Evolutionary conservation across 768 basidiomycete species (phyloP).

Genomic region (Serendipita indica): DNA sequence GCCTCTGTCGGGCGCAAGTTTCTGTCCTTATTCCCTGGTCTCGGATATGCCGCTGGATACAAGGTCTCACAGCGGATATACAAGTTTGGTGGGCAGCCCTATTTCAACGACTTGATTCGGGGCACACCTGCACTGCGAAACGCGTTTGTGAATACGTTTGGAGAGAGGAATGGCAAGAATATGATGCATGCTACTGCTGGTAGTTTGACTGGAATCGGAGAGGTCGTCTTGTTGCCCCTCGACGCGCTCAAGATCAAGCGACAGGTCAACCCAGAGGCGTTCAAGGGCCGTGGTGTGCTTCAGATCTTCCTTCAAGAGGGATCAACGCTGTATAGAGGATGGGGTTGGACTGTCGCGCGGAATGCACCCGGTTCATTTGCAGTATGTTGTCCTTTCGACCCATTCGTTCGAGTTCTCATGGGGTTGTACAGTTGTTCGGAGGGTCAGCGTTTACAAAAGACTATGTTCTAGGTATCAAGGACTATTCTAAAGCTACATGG

Average conservation of each 20-base stretch:
- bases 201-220: slow-evolving; percentile 70
- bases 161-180: slow-evolving; percentile 89
- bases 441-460: slow-evolving; percentile 92
- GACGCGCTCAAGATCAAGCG: slow-evolving; percentile 98
- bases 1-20: slow-evolving; percentile 55
- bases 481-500: slow-evolving; percentile 95
- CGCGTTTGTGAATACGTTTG: slow-evolving; percentile 70
- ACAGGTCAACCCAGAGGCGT: slow-evolving; percentile 95
- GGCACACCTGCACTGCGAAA: slow-evolving; percentile 57
- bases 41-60: slow-evolving; percentile 97
- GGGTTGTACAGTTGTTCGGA: slow-evolving; percentile 68
- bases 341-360: slow-evolving; percentile 98
- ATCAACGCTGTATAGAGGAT: slow-evolving; percentile 82
- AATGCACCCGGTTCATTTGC: slow-evolving; percentile 95
- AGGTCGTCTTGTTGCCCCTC: slow-evolving; percentile 94
- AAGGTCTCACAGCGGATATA: slow-evolving; percentile 87
- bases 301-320: slow-evolving; percentile 89
- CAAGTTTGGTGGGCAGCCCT: slow-evolving; percentile 98
- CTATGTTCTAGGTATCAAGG: slow-evolving; percentile 71
- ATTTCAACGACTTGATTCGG: slow-evolving; percentile 82
- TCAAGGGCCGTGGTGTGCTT: slow-evolving; percentile 83
- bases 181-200: slow-evolving; percentile 92
- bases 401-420: not conserved
- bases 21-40: slow-evolving; percentile 89
- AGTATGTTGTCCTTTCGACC: slow-evolving; percentile 33